Conservation (phyloP, 2,329 filamentous ascomycete genomes). For the Cercospora sesami region DNA sequence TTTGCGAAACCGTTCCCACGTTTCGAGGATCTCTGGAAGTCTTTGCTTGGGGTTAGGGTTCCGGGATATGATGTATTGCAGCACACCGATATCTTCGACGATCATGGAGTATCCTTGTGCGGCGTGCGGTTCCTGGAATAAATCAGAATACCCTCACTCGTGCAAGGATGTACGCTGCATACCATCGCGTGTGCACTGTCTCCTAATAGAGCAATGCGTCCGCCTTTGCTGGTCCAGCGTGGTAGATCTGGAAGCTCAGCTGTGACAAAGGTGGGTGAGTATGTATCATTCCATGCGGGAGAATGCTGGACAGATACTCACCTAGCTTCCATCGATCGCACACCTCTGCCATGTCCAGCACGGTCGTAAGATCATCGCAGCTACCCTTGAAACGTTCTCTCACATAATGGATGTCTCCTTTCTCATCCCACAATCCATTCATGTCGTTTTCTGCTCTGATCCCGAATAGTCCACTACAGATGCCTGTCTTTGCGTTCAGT, state of each 20-base stretch:
- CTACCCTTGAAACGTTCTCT: constrained; percentile 12
- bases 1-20: constrained; percentile 16
- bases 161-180: background rate
- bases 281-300: background rate
- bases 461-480: constrained; percentile 5
- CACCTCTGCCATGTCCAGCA: constrained; percentile 6
- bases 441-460: constrained; percentile 12
- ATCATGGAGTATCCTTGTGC: constrained; percentile 22
- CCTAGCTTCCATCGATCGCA: constrained; percentile 21
- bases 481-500: constrained; percentile 1
- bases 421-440: constrained; percentile 17
- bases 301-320: background rate
- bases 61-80: constrained; percentile 17
- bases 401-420: constrained; percentile 17
- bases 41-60: background rate
- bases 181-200: constrained; percentile 21
- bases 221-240: constrained; percentile 15
- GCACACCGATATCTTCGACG: constrained; percentile 20
- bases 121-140: constrained; percentile 10
- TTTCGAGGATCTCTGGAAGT: constrained; percentile 10
- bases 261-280: constrained; percentile 2
- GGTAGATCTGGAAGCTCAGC: constrained; percentile 20
- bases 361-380: constrained; percentile 8
- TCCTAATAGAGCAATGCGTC: constrained; percentile 16
- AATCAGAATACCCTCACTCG: background rate